Evolutionary conservation across 495 filamentous ascomycete genomes (phyloP).

Genomic region (Opeltia flavorubescens): DNA sequence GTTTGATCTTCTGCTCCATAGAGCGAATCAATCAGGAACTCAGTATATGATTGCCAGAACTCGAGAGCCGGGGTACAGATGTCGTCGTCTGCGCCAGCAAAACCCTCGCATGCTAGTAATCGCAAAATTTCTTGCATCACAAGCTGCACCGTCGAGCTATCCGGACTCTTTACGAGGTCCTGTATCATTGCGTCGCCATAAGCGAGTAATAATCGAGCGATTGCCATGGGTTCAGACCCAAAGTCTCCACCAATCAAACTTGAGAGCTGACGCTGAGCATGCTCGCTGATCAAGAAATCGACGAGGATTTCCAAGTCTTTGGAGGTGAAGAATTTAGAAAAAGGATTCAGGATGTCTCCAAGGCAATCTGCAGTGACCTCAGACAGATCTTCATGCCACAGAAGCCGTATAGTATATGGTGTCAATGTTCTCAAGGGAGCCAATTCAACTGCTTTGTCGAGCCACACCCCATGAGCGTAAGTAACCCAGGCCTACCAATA

Average conservation of each 20-base stretch:
- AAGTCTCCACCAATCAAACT: constrained; percentile 44
- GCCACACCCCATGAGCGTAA: constrained; percentile 46
- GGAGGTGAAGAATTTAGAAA: constrained; percentile 43
- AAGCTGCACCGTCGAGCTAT: constrained; percentile 6
- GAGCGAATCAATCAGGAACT: constrained; percentile 32
- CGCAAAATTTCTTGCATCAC: constrained; percentile 33
- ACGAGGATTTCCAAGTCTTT: constrained; percentile 40
- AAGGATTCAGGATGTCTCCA: constrained; percentile 49
- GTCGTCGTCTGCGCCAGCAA: constrained; percentile 61
- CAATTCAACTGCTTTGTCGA: constrained; percentile 37
- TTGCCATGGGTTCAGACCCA: constrained; percentile 50
- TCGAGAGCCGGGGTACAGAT: constrained; percentile 66
- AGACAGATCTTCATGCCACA: constrained; percentile 38
- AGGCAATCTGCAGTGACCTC: constrained; percentile 48
- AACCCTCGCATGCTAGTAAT: constrained; percentile 55
- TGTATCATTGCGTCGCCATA: constrained; percentile 48
- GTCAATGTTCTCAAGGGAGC: constrained; percentile 41
- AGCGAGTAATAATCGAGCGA: constrained; percentile 54
- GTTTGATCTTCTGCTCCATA: constrained; percentile 20
- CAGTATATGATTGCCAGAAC: constrained; percentile 67
- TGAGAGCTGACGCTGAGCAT: constrained; percentile 31
- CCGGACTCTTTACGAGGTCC: constrained; percentile 26
- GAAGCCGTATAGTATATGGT: constrained; percentile 38
- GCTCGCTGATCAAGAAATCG: constrained; percentile 40
- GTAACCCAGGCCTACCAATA: constrained; percentile 45